Evolutionary conservation across 2,329 filamentous ascomycete species (phyloP), one percentile per base, ranked within the genome.

Genomic region (Xenosphaeropsis pyriputrescens): DNA sequence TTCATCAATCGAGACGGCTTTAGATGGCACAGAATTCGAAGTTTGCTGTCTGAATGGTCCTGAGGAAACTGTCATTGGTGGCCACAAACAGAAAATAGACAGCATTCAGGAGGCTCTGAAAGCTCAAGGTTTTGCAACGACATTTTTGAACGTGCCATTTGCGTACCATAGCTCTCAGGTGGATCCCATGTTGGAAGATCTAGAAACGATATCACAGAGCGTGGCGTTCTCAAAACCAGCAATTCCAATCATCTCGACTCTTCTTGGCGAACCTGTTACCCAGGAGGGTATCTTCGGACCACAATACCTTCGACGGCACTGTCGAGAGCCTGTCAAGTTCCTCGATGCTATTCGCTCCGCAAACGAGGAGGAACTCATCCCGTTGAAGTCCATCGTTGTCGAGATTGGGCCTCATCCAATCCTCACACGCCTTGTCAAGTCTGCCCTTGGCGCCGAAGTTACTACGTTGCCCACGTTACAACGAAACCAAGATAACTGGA

Each of bases 21-120:
- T 69, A 17, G 66, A 66, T 37, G 54, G 55, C 39, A 62, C 62
- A 45, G 63, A 64, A 18, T 35, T 26, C 48, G 58, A 54, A 3
- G 51, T 64, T 36, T 78, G 82, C 12, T 89, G 84, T 60, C 68
- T 85, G 54, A 89, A 91, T 47, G 74, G 77, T 0, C 75, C 77
- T 0, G 65, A 72, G 36, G 79, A 84, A 52, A 85, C 76, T 11
- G 83, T 89, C 2, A 63, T 89, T 13, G 72, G 71, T 41, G 57
- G 70, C 13, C 65, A 65, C 16, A 60, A 62, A 34, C 65, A 68
- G 26, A 61, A 70, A 17, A 65, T 78, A 18, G 63, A 66, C 31
- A 61, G 60, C 5, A 60, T 75, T 11, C 64, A 68, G 7, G 39
- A 46, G 31, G 50, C 60, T 26, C 61, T 79, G 6, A 54, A 61